Evolutionary conservation across 179 eudicot species (phyloP).

Genomic region (Vitellaria paradoxa): DNA sequence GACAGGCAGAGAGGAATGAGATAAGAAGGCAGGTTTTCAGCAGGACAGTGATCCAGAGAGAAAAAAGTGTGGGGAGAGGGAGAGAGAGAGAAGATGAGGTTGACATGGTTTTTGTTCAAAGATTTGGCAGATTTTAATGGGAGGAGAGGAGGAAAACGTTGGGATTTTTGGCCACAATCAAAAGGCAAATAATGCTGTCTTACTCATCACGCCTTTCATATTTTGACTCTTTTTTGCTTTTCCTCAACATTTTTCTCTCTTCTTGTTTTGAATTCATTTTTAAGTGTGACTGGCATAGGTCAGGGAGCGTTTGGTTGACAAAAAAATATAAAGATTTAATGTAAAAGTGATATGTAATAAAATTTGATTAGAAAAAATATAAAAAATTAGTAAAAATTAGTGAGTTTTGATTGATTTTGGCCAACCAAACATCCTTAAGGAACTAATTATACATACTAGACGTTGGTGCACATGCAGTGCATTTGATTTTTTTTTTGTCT

Average conservation of each 20-base stretch:
- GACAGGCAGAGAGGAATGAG: conserved; percentile 14
- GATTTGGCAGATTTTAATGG: conserved; percentile 13
- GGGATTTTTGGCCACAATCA: conserved; percentile 13
- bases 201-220: conserved; percentile 14
- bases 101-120: background rate
- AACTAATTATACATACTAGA: too few species aligned
- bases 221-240: background rate
- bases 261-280: background rate
- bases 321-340: too few species aligned
- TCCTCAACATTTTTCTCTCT: background rate
- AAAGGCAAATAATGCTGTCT: conserved; percentile 20
- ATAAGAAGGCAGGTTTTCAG: conserved; percentile 13
- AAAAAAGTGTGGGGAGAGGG: background rate
- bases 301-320: too few species aligned
- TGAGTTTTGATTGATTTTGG: too few species aligned
- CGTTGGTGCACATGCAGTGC: too few species aligned
- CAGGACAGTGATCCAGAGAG: background rate
- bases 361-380: too few species aligned
- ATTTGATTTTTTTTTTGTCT: too few species aligned
- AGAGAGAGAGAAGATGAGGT: background rate
- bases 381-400: too few species aligned
- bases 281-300: too few species aligned
- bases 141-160: conserved; percentile 1
- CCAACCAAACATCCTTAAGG: too few species aligned
- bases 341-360: too few species aligned